Evolutionary conservation across 2,329 filamentous ascomycete genomes (phyloP).

Genomic region (Diaporthe nobilis): DNA sequence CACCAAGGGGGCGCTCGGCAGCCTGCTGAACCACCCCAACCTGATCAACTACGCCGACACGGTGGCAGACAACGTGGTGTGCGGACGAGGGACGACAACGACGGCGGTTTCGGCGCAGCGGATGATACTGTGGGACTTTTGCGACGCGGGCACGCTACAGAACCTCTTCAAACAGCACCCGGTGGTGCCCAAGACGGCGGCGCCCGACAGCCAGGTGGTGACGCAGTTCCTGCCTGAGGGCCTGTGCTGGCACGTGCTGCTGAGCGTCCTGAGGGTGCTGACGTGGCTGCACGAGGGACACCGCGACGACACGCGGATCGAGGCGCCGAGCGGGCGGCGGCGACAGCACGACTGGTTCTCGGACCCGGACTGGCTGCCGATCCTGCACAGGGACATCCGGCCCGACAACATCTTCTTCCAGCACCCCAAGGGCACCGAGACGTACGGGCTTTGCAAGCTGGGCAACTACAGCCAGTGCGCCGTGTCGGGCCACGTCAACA

Average conservation of each 20-base stretch:
- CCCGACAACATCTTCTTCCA: slow-evolving; percentile 66
- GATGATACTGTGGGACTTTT: slow-evolving; percentile 65
- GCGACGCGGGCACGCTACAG: slow-evolving; percentile 64
- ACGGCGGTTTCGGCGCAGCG: slow-evolving; percentile 40
- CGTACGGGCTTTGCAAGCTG: slow-evolving; percentile 68
- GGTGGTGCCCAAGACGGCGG: slow-evolving; percentile 37
- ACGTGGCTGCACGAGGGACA: slow-evolving; percentile 67
- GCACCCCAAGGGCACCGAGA: slow-evolving; percentile 61
- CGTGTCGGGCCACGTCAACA: slow-evolving; percentile 55
- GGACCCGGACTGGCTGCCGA: slow-evolving; percentile 59
- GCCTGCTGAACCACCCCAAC: slow-evolving; percentile 65
- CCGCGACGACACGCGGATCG: slow-evolving; percentile 43
- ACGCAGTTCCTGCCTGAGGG: slow-evolving; percentile 62
- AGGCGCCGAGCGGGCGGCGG: slow-evolving; percentile 6
- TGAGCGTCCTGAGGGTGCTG: slow-evolving; percentile 63
- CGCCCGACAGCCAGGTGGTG: slow-evolving; percentile 5
- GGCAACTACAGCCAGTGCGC: slow-evolving; percentile 61
- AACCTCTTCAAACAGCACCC: slow-evolving; percentile 51
- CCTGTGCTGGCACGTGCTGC: slow-evolving; percentile 69
- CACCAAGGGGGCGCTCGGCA: slow-evolving; percentile 49
- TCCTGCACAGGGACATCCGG: slow-evolving; percentile 64
- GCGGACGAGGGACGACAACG: slow-evolving; percentile 37
- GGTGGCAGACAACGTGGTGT: slow-evolving; percentile 41
- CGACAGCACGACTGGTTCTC: slow-evolving; percentile 7
- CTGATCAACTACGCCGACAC: slow-evolving; percentile 60